Conservation (phyloP, 331 rosid species). For the Quercus tomentella region DNA sequence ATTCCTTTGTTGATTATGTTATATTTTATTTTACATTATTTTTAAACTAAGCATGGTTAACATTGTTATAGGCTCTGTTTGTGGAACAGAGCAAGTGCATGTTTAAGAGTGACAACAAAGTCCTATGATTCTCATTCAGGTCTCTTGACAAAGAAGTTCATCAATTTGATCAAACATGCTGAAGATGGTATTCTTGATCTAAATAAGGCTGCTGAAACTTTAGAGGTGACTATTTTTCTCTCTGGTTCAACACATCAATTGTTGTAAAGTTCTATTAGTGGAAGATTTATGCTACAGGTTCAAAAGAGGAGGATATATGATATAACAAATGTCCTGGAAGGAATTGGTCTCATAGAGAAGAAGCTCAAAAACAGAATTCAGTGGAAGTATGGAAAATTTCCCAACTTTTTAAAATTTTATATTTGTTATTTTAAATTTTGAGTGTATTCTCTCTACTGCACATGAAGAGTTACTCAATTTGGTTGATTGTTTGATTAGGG, state of each 20-base stretch:
- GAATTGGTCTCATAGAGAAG: conserved; percentile 98
- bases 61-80: conserved; percentile 8
- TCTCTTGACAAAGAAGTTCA: conserved; percentile 89
- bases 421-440: conserved; percentile 18
- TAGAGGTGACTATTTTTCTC: conserved; percentile 61
- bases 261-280: conserved; percentile 19
- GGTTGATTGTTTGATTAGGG: conserved; percentile 53
- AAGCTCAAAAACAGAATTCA: conserved; percentile 97
- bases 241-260: conserved; percentile 19
- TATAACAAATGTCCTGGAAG: conserved; percentile 97
- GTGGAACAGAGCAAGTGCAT: neutral
- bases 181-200: conserved; percentile 97
- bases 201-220: conserved; percentile 92
- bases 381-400: conserved; percentile 75
- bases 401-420: conserved; percentile 2
- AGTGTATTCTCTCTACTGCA: conserved; percentile 10
- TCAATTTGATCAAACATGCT: conserved; percentile 88
- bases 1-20: conserved; percentile 13
- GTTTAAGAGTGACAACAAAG: conserved; percentile 7
- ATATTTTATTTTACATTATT: neutral
- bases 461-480: conserved; percentile 19
- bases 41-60: neutral
- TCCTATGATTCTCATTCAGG: conserved; percentile 42
- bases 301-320: conserved; percentile 98
- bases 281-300: conserved; percentile 51